Evolutionary conservation across 257 asterid species (phyloP), one percentile per base, ranked within the genome.

Genomic region (Eustoma russellianum): DNA sequence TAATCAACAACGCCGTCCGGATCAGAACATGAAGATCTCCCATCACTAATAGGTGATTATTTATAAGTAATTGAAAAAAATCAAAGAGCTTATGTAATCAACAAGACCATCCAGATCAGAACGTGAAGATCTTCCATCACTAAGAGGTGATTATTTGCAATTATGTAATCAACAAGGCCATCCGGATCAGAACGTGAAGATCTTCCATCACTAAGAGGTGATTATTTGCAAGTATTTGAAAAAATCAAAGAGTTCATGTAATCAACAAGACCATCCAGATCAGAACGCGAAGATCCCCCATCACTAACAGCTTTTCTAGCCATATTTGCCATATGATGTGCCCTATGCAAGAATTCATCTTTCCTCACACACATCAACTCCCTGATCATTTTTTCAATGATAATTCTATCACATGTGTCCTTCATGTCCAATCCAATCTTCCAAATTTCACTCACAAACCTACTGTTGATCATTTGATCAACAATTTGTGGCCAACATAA

Each of bases 341-440:
- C 71, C 3, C 50, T 41, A 8, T 65, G 7, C 45, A 17, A 5
- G 17, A 56, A 44, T 35, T 52, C 69, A 41, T 57, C 15, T 19
- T 55, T 66, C 9, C 49, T 53, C 11, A 0, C 56, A 48, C 30
- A 33, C 64, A 71, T 71, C 0, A 63, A 13, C 12, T 51, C 58
- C 44, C 19, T 66, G 6, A 71, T 56, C 66, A 50, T 58, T 13
- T 38, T 66, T 57, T 67, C 61, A 13, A 71, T 30, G 2, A 50
- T 48, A 11, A 8, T 12, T 33, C 61, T 55, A 2, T 67, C 70
- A 13, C 64, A 62, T 2, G 40, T 30, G 14, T 67, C 73, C 34
- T 71, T 62, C 63, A 62, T 71, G 56, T 66, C 73, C 53, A 71
- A 16, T 16, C 77, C 77, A 7, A 62, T 0, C 47, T 45, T 71